Evolutionary conservation across 352 stramenopile species (phyloP).

Genomic region (Bremia lactucae): DNA sequence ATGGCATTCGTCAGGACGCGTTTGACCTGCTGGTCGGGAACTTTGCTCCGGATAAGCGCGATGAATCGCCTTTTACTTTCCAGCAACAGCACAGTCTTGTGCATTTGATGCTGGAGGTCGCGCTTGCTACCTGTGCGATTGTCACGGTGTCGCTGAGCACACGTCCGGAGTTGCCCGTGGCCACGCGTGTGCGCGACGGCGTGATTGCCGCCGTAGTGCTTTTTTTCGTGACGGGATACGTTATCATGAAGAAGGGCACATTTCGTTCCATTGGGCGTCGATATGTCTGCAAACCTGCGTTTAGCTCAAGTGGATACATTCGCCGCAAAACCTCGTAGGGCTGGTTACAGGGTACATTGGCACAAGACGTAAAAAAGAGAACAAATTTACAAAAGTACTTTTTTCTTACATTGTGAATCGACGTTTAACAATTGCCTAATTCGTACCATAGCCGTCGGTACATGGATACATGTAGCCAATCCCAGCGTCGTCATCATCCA

Average conservation of each 20-base stretch:
- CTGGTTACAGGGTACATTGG: too few relatives aligned
- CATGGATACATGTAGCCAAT: too few relatives aligned
- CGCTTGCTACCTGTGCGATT: constrained; percentile 35
- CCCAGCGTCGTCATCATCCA: background rate
- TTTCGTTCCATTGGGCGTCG: constrained; percentile 64
- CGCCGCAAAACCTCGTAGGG: constrained; percentile 38
- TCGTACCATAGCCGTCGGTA: too few relatives aligned
- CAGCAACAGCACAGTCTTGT: constrained; percentile 76
- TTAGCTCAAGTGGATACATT: constrained; percentile 82
- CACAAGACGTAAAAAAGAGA: background rate
- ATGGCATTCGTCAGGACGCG: constrained; percentile 89
- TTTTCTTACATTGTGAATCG: too few relatives aligned
- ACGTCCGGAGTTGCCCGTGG: constrained; percentile 42
- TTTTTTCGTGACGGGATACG: constrained; percentile 40
- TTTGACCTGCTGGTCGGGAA: constrained; percentile 86
- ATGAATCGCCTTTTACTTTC: constrained; percentile 72
- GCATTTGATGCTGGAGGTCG: constrained; percentile 46
- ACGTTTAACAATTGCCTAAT: too few relatives aligned
- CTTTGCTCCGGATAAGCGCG: constrained; percentile 64
- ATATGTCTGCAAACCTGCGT: constrained; percentile 80
- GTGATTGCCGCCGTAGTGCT: constrained; percentile 37
- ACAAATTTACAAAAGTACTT: too few relatives aligned
- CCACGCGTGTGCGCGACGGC: constrained; percentile 50
- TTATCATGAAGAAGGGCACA: constrained; percentile 77
- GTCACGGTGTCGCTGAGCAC: constrained; percentile 57